Conservation (phyloP, 306 rosid species). For the Vicia villosa region DNA sequence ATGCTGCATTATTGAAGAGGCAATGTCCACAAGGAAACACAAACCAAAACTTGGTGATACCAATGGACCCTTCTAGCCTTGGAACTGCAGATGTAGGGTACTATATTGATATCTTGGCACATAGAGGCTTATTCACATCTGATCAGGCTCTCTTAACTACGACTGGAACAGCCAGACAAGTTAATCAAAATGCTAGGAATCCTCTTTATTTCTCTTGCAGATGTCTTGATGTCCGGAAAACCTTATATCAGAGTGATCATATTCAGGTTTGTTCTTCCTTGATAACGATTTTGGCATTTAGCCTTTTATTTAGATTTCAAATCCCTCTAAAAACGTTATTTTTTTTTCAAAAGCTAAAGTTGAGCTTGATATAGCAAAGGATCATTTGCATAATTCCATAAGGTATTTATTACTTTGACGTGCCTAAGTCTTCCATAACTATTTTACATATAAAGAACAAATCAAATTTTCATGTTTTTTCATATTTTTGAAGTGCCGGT, state of each 20-base stretch:
- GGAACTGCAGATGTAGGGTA: slow-evolving; percentile 45
- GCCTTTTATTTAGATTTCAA: slow-evolving; percentile 22
- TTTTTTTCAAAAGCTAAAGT: slow-evolving; percentile 46
- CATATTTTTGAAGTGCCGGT: slow-evolving; percentile 5
- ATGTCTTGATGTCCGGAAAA: slow-evolving; percentile 71
- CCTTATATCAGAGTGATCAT: slow-evolving; percentile 63
- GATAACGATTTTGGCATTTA: slow-evolving; percentile 23
- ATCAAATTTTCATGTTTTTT: not conserved
- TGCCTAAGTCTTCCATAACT: slow-evolving; percentile 11
- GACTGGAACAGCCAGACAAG: slow-evolving; percentile 51
- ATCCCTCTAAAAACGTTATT: slow-evolving; percentile 6
- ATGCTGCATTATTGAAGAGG: slow-evolving; percentile 55
- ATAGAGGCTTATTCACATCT: slow-evolving; percentile 64
- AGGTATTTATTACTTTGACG: slow-evolving; percentile 51
- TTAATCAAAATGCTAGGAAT: slow-evolving; percentile 48
- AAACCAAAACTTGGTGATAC: slow-evolving; percentile 55
- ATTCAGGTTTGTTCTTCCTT: slow-evolving; percentile 64
- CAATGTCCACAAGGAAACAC: slow-evolving; percentile 60
- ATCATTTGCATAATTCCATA: slow-evolving; percentile 54
- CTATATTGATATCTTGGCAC: slow-evolving; percentile 46
- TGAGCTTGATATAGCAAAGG: slow-evolving; percentile 66
- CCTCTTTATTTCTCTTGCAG: slow-evolving; percentile 43
- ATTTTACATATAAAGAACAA: slow-evolving; percentile 17
- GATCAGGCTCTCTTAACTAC: slow-evolving; percentile 61
- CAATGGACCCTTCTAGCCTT: slow-evolving; percentile 63